Percentiles rank a stretch among this genome's conserved stretches.
Conservation (phyloP, 1,284 basidiomycete species). For the Psilocybe mexicana region DNA sequence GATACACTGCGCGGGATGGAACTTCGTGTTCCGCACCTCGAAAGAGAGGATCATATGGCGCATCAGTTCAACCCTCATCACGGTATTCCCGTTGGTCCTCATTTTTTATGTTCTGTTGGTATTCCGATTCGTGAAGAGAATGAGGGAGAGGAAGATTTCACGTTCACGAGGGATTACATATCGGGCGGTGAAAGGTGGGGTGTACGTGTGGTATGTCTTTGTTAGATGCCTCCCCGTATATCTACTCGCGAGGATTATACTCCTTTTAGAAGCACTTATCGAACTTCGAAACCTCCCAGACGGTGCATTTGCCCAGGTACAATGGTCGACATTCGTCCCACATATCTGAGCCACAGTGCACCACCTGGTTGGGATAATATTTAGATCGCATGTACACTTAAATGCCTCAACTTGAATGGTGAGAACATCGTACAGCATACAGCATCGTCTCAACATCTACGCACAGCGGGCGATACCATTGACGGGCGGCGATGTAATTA, state of each 20-base stretch:
- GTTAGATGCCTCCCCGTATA: background rate
- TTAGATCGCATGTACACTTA: no score
- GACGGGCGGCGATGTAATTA: no score
- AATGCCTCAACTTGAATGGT: no score
- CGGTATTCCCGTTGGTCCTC: constrained; percentile 5
- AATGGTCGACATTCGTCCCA: background rate
- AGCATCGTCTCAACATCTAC: no score
- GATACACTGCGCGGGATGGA: constrained; percentile 16
- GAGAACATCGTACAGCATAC: no score
- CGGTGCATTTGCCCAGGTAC: background rate
- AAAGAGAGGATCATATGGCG: constrained; percentile 14
- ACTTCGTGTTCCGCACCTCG: constrained; percentile 12
- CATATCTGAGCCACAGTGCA: background rate
- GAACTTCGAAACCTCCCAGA: background rate
- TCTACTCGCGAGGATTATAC: background rate
- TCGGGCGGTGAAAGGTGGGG: background rate
- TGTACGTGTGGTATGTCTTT: background rate
- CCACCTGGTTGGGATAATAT: background rate
- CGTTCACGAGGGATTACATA: background rate
- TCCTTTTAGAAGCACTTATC: background rate
- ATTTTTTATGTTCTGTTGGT: background rate
- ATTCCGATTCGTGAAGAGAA: background rate
- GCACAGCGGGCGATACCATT: no score
- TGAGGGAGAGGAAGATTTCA: background rate
- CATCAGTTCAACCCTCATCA: constrained; percentile 6